phyloP scores from a whole-genome alignment of 148 eudicot genomes.

The Nyssa sinensis region DNA sequence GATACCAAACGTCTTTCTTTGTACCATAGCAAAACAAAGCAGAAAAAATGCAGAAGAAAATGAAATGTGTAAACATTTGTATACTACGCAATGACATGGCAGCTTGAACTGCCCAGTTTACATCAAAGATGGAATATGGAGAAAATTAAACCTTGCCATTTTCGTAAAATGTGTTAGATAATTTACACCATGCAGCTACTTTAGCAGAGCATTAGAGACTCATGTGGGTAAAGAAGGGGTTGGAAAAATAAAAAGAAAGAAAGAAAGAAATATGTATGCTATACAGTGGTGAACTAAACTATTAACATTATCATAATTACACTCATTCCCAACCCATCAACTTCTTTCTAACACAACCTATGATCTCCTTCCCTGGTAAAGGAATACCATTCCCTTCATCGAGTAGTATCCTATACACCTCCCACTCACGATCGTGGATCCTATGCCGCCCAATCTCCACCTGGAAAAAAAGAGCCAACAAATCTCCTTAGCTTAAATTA shows the following conservation, averaged over 20 bases:
- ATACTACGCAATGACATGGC: background rate
- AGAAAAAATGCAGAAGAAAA: too few relatives aligned
- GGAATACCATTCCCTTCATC: slow-evolving; percentile 43
- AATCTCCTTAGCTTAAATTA: background rate
- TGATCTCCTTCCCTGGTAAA: slow-evolving; percentile 41
- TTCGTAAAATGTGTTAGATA: background rate
- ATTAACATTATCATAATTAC: background rate
- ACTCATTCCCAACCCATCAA: slow-evolving; percentile 53
- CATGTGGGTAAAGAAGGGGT: background rate
- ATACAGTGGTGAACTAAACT: slow-evolving; percentile 12
- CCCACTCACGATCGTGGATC: slow-evolving; percentile 59
- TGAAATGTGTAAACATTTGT: background rate
- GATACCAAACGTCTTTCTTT: too few relatives aligned
- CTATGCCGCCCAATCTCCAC: slow-evolving; percentile 53
- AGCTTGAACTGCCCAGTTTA: too few relatives aligned
- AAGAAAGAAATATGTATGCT: background rate
- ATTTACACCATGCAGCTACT: slow-evolving; percentile 6
- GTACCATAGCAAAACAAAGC: too few relatives aligned
- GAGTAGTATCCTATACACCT: slow-evolving; percentile 57
- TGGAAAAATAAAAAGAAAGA: background rate
- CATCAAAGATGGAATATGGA: too few relatives aligned
- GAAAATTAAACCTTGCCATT: background rate
- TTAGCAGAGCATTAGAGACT: slow-evolving; percentile 4
- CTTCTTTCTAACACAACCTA: slow-evolving; percentile 44
- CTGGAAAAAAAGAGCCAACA: slow-evolving; percentile 20